These are phyloP conservation scores for Alternaria conjuncta DNA, from an alignment of 2,329 filamentous ascomycete species.

Conservation along the genomic window DNA sequence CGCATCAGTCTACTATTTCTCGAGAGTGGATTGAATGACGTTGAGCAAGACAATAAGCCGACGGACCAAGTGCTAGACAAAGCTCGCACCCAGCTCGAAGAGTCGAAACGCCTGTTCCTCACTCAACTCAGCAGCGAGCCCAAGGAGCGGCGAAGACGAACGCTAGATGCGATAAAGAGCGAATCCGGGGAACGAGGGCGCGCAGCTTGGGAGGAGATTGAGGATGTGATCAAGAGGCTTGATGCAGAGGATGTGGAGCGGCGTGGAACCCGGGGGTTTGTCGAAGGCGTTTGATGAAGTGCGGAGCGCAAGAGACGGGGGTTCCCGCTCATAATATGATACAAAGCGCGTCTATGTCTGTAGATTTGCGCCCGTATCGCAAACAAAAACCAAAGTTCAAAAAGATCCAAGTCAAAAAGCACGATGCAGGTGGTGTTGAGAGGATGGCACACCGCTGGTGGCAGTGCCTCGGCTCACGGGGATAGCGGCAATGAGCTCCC, in stretches of 20 bases:
- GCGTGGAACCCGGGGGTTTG: background rate
- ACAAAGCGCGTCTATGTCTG: background rate
- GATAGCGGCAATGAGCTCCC: background rate
- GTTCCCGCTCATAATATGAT: background rate
- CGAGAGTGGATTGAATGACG: background rate
- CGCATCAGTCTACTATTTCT: background rate
- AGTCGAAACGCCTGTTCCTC: background rate
- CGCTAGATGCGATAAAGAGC: background rate
- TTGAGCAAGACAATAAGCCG: background rate
- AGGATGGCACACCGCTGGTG: background rate
- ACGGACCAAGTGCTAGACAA: background rate
- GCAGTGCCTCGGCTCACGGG: constrained; percentile 24
- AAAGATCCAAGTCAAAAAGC: background rate
- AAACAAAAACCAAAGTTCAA: background rate
- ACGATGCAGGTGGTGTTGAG: background rate
- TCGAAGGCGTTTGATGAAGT: background rate
- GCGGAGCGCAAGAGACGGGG: background rate
- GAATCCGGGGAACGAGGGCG: background rate
- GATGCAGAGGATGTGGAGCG: background rate
- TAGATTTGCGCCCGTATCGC: background rate
- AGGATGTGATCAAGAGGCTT: background rate
- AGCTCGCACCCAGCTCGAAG: background rate
- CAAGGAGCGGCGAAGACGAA: background rate
- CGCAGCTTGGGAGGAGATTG: background rate
- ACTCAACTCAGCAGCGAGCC: background rate